Base-by-base conservation (phyloP, 2,329 filamentous ascomycete species). In the Ophiocordyceps unilateralis region DNA sequence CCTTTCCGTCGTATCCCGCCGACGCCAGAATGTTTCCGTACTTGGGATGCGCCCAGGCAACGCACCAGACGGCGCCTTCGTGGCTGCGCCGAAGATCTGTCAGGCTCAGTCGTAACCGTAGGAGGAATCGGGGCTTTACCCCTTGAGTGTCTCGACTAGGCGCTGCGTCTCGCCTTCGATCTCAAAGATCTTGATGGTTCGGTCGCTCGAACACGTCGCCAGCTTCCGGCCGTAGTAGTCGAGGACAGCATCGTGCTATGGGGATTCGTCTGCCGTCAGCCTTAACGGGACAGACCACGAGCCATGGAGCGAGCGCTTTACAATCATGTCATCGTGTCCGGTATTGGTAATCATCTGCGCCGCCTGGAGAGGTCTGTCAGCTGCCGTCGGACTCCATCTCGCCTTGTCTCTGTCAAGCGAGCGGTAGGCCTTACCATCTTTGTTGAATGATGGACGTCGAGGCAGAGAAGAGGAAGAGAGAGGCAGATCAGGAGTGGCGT, bases 121-220 rank as follows among this genome's bases (percentile, higher is more conserved):
- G 22, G 10, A 11, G 2, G 8, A 5, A 7, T 12, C 8, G 22
- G 19, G 9, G 9, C 10, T 5, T 22, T 15, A 93, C 86, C 89
- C 89, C 67, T 93, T 94, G 51, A 98, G 69, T 22, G 91, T 98
- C 67, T 96, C 89, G 28, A 85, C 76, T 53, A 96, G 68, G 49
- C 84, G 77, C 65, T 98, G 89, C 52, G 81, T 76, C 54, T 96
- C 88, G 56, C 87, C 86, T 57, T 96, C 89, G 44, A 98, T 82
- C 65, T 98, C 91, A 59, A 95, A 98, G 59, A 98, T 96, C 70
- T 96, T 96, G 70, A 98, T 93, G 40, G 89, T 96, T 61, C 91
- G 88, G 67, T 98, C 91, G 51, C 89, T 95, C 30, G 88, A 95
- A 66, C 91, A 96, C 51, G 91, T 98, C 49, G 91, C 91, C 54